A percentile compares a stretch with the other conserved stretches of the same genome.
phyloP scores from a whole-genome alignment of 768 basidiomycete genomes.

The Clavaria fumosa region DNA sequence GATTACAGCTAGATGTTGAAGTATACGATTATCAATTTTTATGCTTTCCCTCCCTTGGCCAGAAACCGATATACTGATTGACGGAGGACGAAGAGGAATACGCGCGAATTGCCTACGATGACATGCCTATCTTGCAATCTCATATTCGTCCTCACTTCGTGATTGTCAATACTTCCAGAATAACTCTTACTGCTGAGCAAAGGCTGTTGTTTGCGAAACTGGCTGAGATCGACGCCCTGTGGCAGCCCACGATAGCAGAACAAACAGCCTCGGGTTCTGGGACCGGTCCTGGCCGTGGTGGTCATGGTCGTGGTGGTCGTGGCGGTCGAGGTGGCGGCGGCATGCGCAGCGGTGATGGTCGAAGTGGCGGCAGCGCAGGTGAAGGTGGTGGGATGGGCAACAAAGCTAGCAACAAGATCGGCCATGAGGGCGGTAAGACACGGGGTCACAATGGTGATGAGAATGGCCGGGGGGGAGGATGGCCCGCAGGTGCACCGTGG shows the following conservation, averaged over 20 bases:
- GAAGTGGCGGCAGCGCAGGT: background rate
- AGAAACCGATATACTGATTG: constrained; percentile 3
- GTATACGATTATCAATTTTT: constrained; percentile 1
- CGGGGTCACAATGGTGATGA: background rate
- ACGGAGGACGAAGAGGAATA: constrained; percentile 2
- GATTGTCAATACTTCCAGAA: constrained; percentile 4
- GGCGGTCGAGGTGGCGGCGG: background rate
- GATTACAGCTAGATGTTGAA: background rate
- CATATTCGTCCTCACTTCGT: constrained; percentile 2
- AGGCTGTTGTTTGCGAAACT: background rate
- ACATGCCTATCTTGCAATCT: constrained; percentile 1
- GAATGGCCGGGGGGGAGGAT: too few species aligned
- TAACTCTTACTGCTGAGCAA: constrained; percentile 1
- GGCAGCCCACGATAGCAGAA: too few species aligned
- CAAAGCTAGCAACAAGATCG: background rate
- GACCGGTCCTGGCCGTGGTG: background rate
- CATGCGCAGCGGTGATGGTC: background rate
- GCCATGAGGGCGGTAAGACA: constrained; percentile 1
- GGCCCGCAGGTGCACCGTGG: too few species aligned
- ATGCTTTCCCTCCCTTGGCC: constrained; percentile 1
- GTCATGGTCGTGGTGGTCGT: background rate
- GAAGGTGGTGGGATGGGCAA: background rate
- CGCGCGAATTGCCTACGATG: background rate
- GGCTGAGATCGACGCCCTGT: background rate
- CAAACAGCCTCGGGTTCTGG: too few species aligned